Evolutionary conservation across 306 rosid genomes (phyloP).

Genomic region (Vicia villosa): DNA sequence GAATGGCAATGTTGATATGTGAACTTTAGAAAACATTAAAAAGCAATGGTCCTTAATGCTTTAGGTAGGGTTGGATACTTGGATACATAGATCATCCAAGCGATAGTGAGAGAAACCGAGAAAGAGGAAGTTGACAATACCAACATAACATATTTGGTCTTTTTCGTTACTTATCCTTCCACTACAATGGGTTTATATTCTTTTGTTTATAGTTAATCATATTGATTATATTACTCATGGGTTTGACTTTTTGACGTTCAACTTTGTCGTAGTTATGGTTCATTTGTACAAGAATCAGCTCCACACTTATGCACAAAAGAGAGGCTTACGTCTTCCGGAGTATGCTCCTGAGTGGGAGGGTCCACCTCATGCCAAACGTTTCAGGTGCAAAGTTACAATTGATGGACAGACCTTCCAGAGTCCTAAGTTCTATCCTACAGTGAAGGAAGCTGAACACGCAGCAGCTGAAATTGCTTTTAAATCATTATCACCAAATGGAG

Average conservation of each 20-base stretch:
- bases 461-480: constrained; percentile 77
- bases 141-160: background rate
- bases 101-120: background rate
- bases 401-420: constrained; percentile 65
- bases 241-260: constrained; percentile 20
- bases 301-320: constrained; percentile 69
- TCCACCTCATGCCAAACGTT: constrained; percentile 74
- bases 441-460: constrained; percentile 91
- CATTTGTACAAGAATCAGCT: constrained; percentile 73
- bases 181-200: constrained; percentile 10
- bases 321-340: constrained; percentile 51
- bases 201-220: constrained; percentile 27
- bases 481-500: constrained; percentile 51
- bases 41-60: background rate
- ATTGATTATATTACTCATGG: background rate
- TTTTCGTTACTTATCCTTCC: constrained; percentile 16
- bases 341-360: constrained; percentile 80
- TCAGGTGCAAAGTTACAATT: constrained; percentile 67
- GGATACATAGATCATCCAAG: background rate
- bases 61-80: constrained; percentile 9
- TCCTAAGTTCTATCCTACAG: constrained; percentile 49
- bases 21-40: background rate
- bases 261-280: constrained; percentile 44
- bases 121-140: constrained; percentile 18
- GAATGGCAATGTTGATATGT: background rate